Percentiles rank a stretch among this genome's conserved stretches.
These are phyloP conservation scores for Skeletonema grethae DNA, from an alignment of 108 stramenopile species.

Conservation along the genomic window DNA sequence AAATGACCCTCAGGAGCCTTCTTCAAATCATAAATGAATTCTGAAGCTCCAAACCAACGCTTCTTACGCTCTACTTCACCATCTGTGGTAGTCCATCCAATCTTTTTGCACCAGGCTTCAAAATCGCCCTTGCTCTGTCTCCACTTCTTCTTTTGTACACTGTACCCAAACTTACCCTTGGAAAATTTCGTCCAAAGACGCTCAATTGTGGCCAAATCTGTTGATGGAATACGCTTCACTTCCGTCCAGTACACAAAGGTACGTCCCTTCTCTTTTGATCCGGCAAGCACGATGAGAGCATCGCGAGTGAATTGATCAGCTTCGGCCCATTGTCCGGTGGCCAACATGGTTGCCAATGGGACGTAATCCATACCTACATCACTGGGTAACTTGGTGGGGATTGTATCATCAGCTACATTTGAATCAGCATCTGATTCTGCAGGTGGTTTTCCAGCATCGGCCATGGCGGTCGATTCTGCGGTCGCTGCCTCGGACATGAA, in stretches of 20 bases:
- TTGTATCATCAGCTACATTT: conserved; percentile 52
- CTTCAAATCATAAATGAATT: conserved; percentile 95
- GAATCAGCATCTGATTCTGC: conserved; percentile 42
- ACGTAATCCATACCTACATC: conserved; percentile 92
- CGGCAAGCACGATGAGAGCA: conserved; percentile 90
- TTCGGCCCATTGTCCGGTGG: conserved; percentile 85
- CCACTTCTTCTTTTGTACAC: conserved; percentile 93
- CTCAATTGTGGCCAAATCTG: conserved; percentile 95
- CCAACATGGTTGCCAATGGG: conserved; percentile 90
- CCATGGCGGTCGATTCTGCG: conserved; percentile 40
- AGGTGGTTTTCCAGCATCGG: conserved; percentile 63
- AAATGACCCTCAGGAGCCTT: conserved; percentile 95
- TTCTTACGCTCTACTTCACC: conserved; percentile 95
- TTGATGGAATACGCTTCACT: conserved; percentile 89
- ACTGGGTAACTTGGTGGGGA: conserved; percentile 86
- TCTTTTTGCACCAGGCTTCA: conserved; percentile 91
- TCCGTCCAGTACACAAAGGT: conserved; percentile 97
- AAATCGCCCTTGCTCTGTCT: conserved; percentile 89
- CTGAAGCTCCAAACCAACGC: conserved; percentile 96
- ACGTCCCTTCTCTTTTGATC: conserved; percentile 85
- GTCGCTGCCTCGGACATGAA: conserved; percentile 26
- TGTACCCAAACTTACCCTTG: conserved; percentile 95
- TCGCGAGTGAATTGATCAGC: conserved; percentile 97
- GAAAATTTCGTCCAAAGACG: conserved; percentile 93
- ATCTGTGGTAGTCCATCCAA: conserved; percentile 96